phyloP scores from a whole-genome alignment of 768 basidiomycete genomes.

The Termitomyces sp. region DNA sequence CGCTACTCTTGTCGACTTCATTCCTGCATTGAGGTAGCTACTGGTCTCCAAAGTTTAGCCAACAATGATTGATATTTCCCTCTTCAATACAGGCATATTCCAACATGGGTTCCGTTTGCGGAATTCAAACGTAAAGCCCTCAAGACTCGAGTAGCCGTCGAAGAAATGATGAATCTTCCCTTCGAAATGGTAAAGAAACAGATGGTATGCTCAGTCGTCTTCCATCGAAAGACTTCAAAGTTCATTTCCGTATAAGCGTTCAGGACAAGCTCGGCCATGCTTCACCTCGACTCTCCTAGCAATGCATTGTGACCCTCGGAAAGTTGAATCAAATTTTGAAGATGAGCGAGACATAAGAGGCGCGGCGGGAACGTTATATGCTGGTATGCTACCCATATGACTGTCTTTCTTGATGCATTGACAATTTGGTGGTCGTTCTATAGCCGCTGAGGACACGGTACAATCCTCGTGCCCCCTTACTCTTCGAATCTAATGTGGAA shows the following conservation, averaged over 20 bases:
- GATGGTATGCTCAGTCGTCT: conserved; percentile 31
- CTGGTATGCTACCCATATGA: conserved; percentile 28
- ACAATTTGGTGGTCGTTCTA: background rate
- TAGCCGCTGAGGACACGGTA: conserved; percentile 41
- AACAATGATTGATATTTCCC: background rate
- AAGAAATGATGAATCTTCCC: conserved; percentile 46
- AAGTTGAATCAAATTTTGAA: conserved; percentile 31
- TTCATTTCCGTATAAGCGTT: conserved; percentile 25
- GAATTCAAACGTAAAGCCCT: conserved; percentile 43
- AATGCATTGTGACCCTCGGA: conserved; percentile 28
- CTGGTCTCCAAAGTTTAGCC: background rate
- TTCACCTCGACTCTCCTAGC: conserved; percentile 44
- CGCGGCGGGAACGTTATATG: conserved; percentile 50
- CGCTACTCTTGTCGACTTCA: conserved; percentile 46
- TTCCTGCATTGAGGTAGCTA: conserved; percentile 39
- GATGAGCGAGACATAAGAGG: conserved; percentile 55
- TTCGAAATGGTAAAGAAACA: conserved; percentile 47
- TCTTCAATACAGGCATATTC: conserved; percentile 34
- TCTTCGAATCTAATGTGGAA: background rate
- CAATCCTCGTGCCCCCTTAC: background rate
- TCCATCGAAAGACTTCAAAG: background rate
- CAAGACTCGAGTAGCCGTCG: conserved; percentile 39
- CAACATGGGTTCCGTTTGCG: conserved; percentile 47
- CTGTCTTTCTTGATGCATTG: background rate
- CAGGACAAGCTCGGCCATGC: conserved; percentile 39